These are phyloP conservation scores for Triangularia setosa DNA, from an alignment of 2,329 filamentous ascomycete genomes.

Conservation along the genomic window DNA sequence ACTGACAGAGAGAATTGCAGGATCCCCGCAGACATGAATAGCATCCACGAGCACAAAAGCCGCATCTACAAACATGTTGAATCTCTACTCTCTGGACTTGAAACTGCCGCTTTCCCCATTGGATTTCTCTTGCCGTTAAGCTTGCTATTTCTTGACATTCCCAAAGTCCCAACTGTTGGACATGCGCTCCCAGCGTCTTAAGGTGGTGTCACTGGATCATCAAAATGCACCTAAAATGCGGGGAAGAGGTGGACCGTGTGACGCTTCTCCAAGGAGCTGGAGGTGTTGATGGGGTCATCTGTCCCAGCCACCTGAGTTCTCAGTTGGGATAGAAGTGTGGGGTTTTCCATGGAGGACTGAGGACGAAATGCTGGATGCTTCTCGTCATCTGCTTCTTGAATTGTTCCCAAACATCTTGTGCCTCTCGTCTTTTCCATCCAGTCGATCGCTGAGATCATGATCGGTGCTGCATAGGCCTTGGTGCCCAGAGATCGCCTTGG, in stretches of 20 bases:
- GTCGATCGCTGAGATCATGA: constrained; percentile 1
- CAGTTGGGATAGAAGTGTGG: too few relatives aligned
- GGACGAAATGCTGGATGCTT: too few relatives aligned
- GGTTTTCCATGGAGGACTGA: too few relatives aligned
- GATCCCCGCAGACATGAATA: too few relatives aligned
- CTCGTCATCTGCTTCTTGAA: not conserved
- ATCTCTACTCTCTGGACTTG: too few relatives aligned
- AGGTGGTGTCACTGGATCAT: not conserved
- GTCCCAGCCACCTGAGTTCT: not conserved
- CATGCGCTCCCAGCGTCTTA: not conserved
- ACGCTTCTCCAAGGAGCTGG: not conserved
- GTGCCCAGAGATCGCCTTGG: not conserved
- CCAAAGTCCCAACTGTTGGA: not conserved
- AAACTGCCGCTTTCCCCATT: too few relatives aligned
- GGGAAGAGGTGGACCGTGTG: constrained; percentile 2
- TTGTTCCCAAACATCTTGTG: not conserved
- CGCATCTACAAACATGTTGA: too few relatives aligned
- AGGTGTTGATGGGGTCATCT: not conserved
- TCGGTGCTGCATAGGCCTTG: not conserved
- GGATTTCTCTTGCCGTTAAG: not conserved
- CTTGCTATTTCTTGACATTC: not conserved
- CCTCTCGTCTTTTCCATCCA: not conserved
- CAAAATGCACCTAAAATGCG: not conserved
- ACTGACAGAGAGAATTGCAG: too few relatives aligned
- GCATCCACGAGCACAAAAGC: too few relatives aligned